Conservation (phyloP, 192 early-diverging fungal genomes). For the Coemansia aciculifera region DNA sequence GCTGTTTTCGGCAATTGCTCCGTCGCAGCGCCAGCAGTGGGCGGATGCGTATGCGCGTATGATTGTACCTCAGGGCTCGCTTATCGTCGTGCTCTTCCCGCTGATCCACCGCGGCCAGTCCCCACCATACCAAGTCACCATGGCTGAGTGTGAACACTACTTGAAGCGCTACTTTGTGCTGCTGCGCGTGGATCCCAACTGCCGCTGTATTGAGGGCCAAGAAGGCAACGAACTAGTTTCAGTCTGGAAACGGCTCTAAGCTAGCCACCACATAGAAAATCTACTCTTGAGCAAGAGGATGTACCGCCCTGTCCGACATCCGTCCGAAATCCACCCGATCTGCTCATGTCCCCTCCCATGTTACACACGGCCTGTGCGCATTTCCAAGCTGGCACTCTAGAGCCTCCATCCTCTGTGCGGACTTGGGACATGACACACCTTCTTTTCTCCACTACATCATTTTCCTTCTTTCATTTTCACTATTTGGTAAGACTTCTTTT, state of each 20-base stretch:
- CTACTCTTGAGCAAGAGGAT: not conserved
- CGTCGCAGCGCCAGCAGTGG: slow-evolving; percentile 45
- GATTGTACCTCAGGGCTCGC: slow-evolving; percentile 44
- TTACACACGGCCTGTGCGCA: not conserved
- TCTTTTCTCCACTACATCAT: not conserved
- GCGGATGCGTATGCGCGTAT: slow-evolving; percentile 45
- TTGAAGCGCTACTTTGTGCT: slow-evolving; percentile 51
- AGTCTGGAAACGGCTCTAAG: slow-evolving; percentile 40
- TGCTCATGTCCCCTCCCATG: not conserved
- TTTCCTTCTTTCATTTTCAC: not conserved
- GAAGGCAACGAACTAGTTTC: slow-evolving; percentile 50
- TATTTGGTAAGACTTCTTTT: too few species aligned
- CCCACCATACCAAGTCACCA: slow-evolving; percentile 41
- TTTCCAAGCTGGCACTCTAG: not conserved
- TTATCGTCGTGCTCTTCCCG: slow-evolving; percentile 47
- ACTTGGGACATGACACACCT: not conserved
- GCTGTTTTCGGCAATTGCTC: slow-evolving; percentile 45
- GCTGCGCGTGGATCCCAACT: slow-evolving; percentile 47
- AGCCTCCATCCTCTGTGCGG: not conserved
- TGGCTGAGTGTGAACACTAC: slow-evolving; percentile 44
- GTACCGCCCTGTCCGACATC: not conserved
- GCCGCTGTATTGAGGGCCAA: slow-evolving; percentile 42
- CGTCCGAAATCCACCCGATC: not conserved
- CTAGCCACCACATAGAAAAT: not conserved
- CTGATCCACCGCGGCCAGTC: slow-evolving; percentile 36